Base-by-base conservation (phyloP, 1,284 basidiomycete species). In the Kalmanozyma brasiliensis region DNA sequence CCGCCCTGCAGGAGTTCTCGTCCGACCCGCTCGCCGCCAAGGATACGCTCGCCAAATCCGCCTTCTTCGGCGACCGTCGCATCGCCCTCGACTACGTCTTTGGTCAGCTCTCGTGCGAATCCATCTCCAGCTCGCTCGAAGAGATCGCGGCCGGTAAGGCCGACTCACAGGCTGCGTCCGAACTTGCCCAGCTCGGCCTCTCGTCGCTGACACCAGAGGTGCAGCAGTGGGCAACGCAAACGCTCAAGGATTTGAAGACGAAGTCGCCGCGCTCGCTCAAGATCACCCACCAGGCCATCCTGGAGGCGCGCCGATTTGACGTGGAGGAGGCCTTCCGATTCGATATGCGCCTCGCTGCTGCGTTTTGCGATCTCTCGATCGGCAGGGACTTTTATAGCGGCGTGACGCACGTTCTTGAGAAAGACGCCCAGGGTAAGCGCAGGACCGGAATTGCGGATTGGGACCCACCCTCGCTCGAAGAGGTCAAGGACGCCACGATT, bases 361-460 rank as follows among this genome's bases (percentile, higher is more conserved):
- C 72, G n/a, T 79, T 82, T 41, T 81, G 77, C 56, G 80, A 81
- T 47, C 52, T 81, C 19, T 52, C 63, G n/a, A 42, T 78, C 23
- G 79, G 79, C 10, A 56, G 78, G 11, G 60, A 86, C 85, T 82
- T 82, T 36, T 71, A 78, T 65, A 72, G 53, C 17, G 80, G 80
- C 20, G 80, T 82, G 0, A 71, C 65, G 9, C 73, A 76, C 53
- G 70, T 73, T 5, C 61, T 82, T 11, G 63, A 61, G 16, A 74
- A 74, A 35, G 79, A 82, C 0, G 47, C 37, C 8, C 80, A 78
- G 14, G 78, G 78, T 30, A 79, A 81, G 60, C 69, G 79, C 24
- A 29, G 72, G 9, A 58, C 63, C 6, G 79, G 78, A 10, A 36
- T 59, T 4, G 75, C 80, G 0, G 36, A 49, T 1, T 82, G 80